phyloP scores from a whole-genome alignment of 2,329 filamentous ascomycete genomes.

The Hymenoscyphus fraxineus region DNA sequence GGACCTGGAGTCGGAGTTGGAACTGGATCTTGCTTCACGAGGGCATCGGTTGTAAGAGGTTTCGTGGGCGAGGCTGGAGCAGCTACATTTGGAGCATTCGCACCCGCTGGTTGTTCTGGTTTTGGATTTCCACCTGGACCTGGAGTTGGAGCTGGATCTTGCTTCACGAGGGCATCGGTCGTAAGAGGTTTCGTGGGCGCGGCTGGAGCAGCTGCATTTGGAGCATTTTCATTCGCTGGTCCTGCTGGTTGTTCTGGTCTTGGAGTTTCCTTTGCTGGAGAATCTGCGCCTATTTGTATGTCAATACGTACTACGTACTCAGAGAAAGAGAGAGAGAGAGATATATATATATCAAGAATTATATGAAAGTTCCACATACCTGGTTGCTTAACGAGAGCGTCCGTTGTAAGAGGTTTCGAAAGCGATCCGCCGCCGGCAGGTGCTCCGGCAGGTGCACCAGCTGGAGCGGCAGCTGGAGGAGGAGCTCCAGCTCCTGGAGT shows the following conservation, averaged over 20 bases:
- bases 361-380: neutral
- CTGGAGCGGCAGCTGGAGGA: neutral
- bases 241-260: too few relatives aligned
- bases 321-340: too few relatives aligned
- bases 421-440: neutral
- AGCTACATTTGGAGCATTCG: neutral
- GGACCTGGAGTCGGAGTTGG: constrained; percentile 2
- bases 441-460: neutral
- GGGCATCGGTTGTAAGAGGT: constrained; percentile 2
- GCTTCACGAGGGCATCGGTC: neutral
- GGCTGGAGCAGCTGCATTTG: neutral
- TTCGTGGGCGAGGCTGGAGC: neutral
- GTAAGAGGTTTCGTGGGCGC: constrained; percentile 2
- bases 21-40: neutral
- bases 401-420: neutral
- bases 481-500: neutral
- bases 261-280: too few relatives aligned
- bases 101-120: too few relatives aligned
- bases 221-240: too few relatives aligned
- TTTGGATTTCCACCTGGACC: neutral
- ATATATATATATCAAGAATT: too few relatives aligned
- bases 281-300: too few relatives aligned
- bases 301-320: too few relatives aligned
- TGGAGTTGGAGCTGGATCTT: neutral
- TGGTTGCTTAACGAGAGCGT: neutral